Base-by-base conservation (phyloP, 176 grass and related monocot genomes). In the Triticum turgidum region DNA sequence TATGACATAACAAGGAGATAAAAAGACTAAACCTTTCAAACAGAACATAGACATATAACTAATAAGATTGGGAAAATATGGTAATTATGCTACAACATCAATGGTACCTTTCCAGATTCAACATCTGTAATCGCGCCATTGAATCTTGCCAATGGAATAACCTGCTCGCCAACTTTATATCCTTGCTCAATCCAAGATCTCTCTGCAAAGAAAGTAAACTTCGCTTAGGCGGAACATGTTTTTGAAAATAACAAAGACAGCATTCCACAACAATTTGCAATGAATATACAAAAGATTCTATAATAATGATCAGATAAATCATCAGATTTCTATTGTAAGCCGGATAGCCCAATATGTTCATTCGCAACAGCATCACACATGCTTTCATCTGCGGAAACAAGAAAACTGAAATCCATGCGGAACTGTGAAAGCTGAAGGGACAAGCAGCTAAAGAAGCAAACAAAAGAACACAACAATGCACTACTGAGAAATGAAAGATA, bases 121-220 rank as follows among this genome's bases (percentile, higher is more conserved):
- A 99, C 20, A 90, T 99, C 97, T 62, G 80, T 38, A 87, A 72
- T 88, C 35, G 59, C 37, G 25, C 88, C 81, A 75, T 99, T 96
- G 81, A 99, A 99, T 88, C 97, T 96, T 83, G 97, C 97, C 92
- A 96, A 89, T 87, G 97, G 97, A 83, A 99, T 89, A 87, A 99
- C 83, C 82, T 99, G 94, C 76, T 99, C 97, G 0, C 97, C 97
- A 24, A 99, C 90, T 94, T 96, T 99, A 79, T 87, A 94, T 71
- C 97, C 97, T 90, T 94, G 97, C 63, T 94, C 94, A 21, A 99
- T 90, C 97, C 97, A 99, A 73, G 88, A 92, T 58, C 94, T 99
- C 90, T 99, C 97, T 99, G 92, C 18, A 83, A 61, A 73, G 83
- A 87, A 51, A 84, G 47, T 81, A 63, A 20, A 66, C 14, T 85